A percentile compares a stretch with the other conserved stretches of the same genome.
These are phyloP conservation scores for Sclerotinia glacialis DNA, from an alignment of 2,329 filamentous ascomycete species.

Conservation along the genomic window DNA sequence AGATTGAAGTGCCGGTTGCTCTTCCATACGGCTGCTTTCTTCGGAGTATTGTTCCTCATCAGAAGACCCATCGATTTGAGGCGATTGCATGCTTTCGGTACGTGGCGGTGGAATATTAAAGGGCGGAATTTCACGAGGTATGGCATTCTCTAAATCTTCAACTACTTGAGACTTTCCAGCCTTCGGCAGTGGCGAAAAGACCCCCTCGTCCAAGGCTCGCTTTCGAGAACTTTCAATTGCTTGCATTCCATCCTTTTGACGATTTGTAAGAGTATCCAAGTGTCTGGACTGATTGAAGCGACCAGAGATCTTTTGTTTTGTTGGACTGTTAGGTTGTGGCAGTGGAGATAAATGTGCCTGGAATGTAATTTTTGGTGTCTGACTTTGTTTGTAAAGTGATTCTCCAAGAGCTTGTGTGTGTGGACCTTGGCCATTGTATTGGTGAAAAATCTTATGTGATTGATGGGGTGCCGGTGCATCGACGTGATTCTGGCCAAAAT, in stretches of 20 bases:
- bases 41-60: conserved; percentile 15
- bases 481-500: background rate
- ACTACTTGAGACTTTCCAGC: conserved; percentile 4
- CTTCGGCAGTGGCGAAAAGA: conserved; percentile 7
- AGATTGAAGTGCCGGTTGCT: conserved; percentile 16
- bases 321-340: background rate
- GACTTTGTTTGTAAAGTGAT: conserved; percentile 7
- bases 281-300: conserved; percentile 8
- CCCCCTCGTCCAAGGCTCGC: conserved; percentile 6
- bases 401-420: conserved; percentile 1
- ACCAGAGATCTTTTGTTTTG: conserved; percentile 6
- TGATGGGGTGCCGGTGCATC: background rate
- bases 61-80: background rate
- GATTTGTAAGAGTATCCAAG: background rate
- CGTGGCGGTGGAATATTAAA: conserved; percentile 2
- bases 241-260: conserved; percentile 1
- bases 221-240: conserved; percentile 7
- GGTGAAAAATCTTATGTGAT: background rate
- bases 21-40: background rate
- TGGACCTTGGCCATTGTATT: conserved; percentile 1
- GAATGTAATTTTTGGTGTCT: background rate
- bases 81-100: background rate
- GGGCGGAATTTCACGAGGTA: background rate
- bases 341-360: background rate
- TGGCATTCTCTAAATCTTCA: background rate